phyloP scores from a whole-genome alignment of 306 rosid genomes.

The Cucurbita pepo region DNA sequence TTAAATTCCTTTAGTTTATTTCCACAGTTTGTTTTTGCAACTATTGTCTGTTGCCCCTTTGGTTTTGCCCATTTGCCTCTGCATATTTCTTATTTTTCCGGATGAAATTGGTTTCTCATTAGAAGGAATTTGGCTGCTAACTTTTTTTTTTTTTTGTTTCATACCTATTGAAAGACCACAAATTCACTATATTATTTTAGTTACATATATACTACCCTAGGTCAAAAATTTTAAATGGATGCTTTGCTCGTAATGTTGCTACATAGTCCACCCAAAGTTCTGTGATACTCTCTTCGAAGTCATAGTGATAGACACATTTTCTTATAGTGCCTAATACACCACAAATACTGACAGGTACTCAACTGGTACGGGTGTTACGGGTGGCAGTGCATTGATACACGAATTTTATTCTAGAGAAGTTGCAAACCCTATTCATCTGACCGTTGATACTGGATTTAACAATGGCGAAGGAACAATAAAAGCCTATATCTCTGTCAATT shows the following conservation, averaged over 20 bases:
- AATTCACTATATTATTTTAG: background rate
- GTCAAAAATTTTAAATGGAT: background rate
- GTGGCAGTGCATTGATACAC: conserved; percentile 79
- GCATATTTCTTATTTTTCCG: background rate
- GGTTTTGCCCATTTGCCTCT: background rate
- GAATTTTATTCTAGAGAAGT: conserved; percentile 89
- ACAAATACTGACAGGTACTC: conserved; percentile 51
- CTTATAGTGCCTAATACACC: background rate
- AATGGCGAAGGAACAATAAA: conserved; percentile 54
- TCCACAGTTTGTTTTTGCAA: background rate
- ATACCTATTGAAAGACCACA: background rate
- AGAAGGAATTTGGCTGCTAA: background rate
- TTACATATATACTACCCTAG: background rate
- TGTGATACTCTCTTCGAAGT: background rate
- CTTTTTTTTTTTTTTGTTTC: too few relatives aligned
- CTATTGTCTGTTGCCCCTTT: background rate
- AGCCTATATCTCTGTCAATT: conserved; percentile 55
- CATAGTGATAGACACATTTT: background rate
- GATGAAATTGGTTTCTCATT: background rate
- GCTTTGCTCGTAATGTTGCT: background rate
- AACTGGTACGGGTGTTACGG: conserved; percentile 80
- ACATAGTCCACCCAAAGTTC: background rate
- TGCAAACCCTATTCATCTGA: conserved; percentile 72
- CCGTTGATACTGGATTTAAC: conserved; percentile 84
- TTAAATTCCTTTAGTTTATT: background rate